Conservation (phyloP, 2,329 filamentous ascomycete genomes). For the Penicillium verrucosum region DNA sequence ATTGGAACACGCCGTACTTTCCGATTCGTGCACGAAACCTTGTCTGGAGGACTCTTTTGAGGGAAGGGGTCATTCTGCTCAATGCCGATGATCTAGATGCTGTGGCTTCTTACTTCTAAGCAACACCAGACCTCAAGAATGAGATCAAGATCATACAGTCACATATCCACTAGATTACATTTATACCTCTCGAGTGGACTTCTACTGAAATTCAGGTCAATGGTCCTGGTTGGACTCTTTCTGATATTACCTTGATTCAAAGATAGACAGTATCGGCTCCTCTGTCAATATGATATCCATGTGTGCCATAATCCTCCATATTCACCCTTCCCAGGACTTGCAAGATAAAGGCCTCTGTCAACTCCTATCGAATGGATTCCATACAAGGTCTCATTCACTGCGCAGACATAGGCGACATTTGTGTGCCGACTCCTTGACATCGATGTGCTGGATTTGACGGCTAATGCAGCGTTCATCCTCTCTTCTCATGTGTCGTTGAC, state of each 20-base stretch:
- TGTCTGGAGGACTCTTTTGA: conserved; percentile 56
- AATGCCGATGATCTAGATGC: conserved; percentile 63
- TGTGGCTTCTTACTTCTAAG: conserved; percentile 40
- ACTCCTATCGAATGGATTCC: neutral
- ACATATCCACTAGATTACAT: neutral
- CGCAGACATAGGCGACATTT: conserved; percentile 15
- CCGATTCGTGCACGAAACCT: conserved; percentile 57
- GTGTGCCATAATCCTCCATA: neutral
- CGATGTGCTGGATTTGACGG: conserved; percentile 7
- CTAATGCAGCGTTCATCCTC: conserved; percentile 16
- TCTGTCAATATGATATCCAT: neutral
- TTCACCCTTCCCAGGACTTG: neutral
- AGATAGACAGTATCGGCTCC: neutral
- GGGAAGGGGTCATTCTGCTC: conserved; percentile 58
- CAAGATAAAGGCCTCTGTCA: neutral
- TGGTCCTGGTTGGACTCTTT: neutral
- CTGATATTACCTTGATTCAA: neutral
- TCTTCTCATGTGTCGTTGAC: conserved; percentile 6
- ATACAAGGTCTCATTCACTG: conserved; percentile 1
- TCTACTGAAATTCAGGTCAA: neutral
- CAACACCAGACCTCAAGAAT: neutral
- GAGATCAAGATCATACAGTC: neutral
- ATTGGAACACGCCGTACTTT: conserved; percentile 62
- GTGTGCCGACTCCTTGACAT: conserved; percentile 12
- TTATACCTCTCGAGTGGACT: neutral